Evolutionary conservation across 2,329 filamentous ascomycete species (phyloP).

Genomic region (Phialocephala subalpina): DNA sequence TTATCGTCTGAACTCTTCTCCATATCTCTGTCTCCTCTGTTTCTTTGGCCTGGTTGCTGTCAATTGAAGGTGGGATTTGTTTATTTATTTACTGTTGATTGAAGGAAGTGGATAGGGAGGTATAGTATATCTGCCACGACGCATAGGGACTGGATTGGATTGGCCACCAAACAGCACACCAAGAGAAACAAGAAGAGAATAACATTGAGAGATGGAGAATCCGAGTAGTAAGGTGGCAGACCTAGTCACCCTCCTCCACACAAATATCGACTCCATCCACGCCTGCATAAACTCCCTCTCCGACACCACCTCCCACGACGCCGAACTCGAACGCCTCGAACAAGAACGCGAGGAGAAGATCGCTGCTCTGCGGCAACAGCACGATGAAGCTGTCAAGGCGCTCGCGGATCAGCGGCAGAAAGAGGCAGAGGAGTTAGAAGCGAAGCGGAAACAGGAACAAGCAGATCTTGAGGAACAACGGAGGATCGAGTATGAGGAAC

Average conservation of each 20-base stretch:
- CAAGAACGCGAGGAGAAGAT: conserved; percentile 36
- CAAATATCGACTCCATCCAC: conserved; percentile 41
- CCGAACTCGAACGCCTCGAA: conserved; percentile 35
- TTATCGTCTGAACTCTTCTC: not conserved
- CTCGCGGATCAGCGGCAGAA: conserved; percentile 23
- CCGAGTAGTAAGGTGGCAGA: conserved; percentile 28
- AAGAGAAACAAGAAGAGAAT: not conserved
- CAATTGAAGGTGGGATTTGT: not conserved
- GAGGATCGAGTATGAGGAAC: conserved; percentile 30
- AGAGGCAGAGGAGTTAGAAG: conserved; percentile 29
- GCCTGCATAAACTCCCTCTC: conserved; percentile 34
- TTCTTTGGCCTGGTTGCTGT: conserved; percentile 1
- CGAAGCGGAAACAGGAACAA: conserved; percentile 30
- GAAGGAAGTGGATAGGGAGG: not conserved
- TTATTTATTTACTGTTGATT: not conserved
- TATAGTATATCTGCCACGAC: conserved; percentile 3
- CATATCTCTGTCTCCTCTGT: not conserved
- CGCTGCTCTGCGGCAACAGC: conserved; percentile 28
- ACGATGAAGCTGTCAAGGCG: conserved; percentile 30
- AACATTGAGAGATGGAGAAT: not conserved
- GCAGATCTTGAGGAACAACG: conserved; percentile 32
- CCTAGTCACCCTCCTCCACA: conserved; percentile 38
- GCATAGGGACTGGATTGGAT: not conserved
- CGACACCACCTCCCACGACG: conserved; percentile 36
- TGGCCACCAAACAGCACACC: not conserved